These are phyloP conservation scores for Phytophthora syringae DNA, from an alignment of 352 stramenopile genomes.

Conservation along the genomic window DNA sequence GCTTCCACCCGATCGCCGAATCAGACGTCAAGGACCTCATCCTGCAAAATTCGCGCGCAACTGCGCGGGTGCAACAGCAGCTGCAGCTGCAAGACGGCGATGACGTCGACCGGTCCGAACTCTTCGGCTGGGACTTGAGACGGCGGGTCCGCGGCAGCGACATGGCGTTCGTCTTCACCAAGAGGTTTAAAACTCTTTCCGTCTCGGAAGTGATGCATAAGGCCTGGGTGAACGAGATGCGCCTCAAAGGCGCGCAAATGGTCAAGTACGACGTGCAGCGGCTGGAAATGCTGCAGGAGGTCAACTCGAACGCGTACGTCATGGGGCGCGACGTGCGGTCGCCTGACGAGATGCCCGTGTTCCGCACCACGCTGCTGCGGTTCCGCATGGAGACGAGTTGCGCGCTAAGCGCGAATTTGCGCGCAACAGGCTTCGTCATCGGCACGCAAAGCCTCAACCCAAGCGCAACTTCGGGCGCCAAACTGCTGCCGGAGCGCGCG, in stretches of 20 bases:
- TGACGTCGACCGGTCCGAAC: constrained; percentile 30
- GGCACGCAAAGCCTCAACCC: constrained; percentile 60
- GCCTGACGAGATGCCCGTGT: constrained; percentile 45
- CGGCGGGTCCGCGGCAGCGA: constrained; percentile 45
- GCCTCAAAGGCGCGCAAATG: constrained; percentile 42
- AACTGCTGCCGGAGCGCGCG: constrained; percentile 36
- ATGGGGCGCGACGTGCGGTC: constrained; percentile 55
- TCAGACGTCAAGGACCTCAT: constrained; percentile 51
- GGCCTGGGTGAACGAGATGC: constrained; percentile 50
- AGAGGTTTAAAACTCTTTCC: constrained; percentile 43
- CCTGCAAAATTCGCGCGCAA: constrained; percentile 37
- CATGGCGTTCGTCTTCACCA: constrained; percentile 59
- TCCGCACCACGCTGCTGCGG: constrained; percentile 53
- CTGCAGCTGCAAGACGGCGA: constrained; percentile 21
- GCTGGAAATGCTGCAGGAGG: constrained; percentile 56
- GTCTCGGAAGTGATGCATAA: constrained; percentile 53
- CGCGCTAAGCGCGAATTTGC: constrained; percentile 14
- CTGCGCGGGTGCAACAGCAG: constrained; percentile 42
- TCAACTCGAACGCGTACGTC: constrained; percentile 47
- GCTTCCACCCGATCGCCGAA: constrained; percentile 39
- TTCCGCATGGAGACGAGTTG: constrained; percentile 49
- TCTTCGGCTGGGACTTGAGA: constrained; percentile 56
- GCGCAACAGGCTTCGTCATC: constrained; percentile 45
- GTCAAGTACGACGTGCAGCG: constrained; percentile 56
- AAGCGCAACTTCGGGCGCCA: constrained; percentile 37